Evolutionary conservation across 768 basidiomycete species (phyloP).

Genomic region (Megacollybia marginata): DNA sequence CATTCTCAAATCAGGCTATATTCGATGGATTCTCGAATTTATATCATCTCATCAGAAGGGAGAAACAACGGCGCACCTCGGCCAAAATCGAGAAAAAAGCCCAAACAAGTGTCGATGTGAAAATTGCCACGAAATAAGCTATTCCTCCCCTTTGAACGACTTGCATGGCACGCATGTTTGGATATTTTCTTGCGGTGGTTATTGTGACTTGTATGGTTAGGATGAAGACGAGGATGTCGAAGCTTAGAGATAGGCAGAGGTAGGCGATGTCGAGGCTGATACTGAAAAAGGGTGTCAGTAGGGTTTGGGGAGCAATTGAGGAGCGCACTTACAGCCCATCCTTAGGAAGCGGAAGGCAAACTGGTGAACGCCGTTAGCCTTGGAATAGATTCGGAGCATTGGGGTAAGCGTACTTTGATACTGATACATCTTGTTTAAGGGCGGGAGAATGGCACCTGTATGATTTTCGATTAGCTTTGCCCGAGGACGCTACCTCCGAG

Average conservation of each 20-base stretch:
- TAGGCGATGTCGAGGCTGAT: conserved; percentile 3
- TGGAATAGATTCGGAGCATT: no score
- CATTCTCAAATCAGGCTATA: not conserved
- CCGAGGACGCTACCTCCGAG: not conserved
- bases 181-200: conserved; percentile 6
- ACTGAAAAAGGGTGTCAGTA: not conserved
- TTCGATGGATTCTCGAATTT: not conserved
- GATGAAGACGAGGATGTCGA: conserved; percentile 10
- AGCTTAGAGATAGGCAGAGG: conserved; percentile 10
- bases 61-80: not conserved
- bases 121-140: conserved; percentile 14
- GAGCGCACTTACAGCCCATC: not conserved
- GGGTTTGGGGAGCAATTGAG: not conserved
- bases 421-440: not conserved
- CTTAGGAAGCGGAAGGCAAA: not conserved
- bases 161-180: conserved; percentile 7
- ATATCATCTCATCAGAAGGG: not conserved
- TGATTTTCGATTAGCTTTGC: not conserved
- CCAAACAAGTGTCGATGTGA: conserved; percentile 14
- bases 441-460: not conserved
- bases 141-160: conserved; percentile 12
- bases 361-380: not conserved
- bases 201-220: conserved; percentile 9
- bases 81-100: conserved; percentile 3
- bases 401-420: not conserved